Evolutionary conservation across 2,329 filamentous ascomycete species (phyloP).

Genomic region (Aspergillus costaricaensis): DNA sequence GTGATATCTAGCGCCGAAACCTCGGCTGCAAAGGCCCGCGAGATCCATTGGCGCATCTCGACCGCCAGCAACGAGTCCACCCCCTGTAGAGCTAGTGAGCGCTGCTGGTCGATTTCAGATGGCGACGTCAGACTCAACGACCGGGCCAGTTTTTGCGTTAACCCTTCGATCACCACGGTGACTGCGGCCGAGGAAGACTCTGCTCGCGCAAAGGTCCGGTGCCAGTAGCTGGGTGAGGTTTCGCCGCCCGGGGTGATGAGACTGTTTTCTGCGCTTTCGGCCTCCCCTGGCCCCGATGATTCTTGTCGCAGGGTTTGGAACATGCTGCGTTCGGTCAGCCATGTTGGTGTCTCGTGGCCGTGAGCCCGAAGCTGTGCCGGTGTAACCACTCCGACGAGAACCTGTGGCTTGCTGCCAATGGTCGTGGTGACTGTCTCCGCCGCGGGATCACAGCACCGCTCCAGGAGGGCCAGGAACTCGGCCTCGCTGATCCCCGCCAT

Average conservation of each 20-base stretch:
- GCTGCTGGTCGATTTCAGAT: background rate
- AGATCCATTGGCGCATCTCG: slow-evolving; percentile 1
- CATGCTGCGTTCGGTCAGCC: background rate
- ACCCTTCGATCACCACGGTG: background rate
- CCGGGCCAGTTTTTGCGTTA: background rate
- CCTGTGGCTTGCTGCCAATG: background rate
- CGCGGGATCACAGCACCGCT: background rate
- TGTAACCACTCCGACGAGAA: background rate
- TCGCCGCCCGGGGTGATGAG: background rate
- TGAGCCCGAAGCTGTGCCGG: background rate
- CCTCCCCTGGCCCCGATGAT: too few species aligned
- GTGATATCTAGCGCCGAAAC: background rate
- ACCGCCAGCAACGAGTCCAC: slow-evolving; percentile 6
- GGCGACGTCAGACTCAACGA: background rate
- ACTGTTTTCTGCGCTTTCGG: too few species aligned
- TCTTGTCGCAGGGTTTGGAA: background rate
- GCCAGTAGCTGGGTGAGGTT: background rate
- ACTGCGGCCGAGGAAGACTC: background rate
- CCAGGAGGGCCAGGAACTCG: background rate
- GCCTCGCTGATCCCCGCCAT: background rate
- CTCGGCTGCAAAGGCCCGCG: background rate
- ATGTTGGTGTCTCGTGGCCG: background rate
- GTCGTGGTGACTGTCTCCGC: background rate
- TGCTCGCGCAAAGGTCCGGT: background rate
- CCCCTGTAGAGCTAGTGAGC: background rate